Base-by-base conservation (phyloP, 2,329 filamentous ascomycete genomes). In the Trichoderma oligosporum region DNA sequence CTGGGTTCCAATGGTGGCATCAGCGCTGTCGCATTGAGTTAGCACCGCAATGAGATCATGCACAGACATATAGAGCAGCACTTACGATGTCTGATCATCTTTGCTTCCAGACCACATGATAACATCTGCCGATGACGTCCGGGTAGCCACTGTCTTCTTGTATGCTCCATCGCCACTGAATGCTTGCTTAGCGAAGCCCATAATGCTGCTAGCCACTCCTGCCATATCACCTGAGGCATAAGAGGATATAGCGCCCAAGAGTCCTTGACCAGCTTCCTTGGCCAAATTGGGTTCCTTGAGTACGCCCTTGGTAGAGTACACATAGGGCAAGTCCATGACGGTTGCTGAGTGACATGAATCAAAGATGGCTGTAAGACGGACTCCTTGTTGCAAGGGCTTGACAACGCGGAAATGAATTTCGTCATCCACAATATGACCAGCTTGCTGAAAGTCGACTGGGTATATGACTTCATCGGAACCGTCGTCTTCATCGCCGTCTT, bases 21-120 rank as follows among this genome's bases (percentile, higher is more conserved):
- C 94, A 74, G 91, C 89, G 59, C 91, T 96, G 64, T 56, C 56
- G 48, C 49, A 49, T 46, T 16, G 14, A 47, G 64, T 71, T 52
- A 70, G 66, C 49, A 55, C n/a, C 24, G 2, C 4, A 6, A 18
- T 38, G 44, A 25, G 16, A 56, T 52, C 33, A 46, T 14, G 6
- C 1, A 7, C 14, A 12, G 6, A n/a, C 6, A 18, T 39, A 24
- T 12, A 16, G 22, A 14, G 36, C 24, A 24, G 18, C 16, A 71
- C 74, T 66, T 60, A 77, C 86, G 88, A 92, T 64, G 94, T 99
- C 75, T 97, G 94, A 61, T 87, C 84, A 70, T 99, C 94, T 74
- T 96, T 97, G 76, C 90, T 95, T 57, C 94, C 94, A 60, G 90
- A 96, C 88, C 92, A 96, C 89, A 97, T 96, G 70, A 99, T 84